Evolutionary conservation across 352 stramenopile genomes (phyloP).

Genomic region (Plasmopara viticola): DNA sequence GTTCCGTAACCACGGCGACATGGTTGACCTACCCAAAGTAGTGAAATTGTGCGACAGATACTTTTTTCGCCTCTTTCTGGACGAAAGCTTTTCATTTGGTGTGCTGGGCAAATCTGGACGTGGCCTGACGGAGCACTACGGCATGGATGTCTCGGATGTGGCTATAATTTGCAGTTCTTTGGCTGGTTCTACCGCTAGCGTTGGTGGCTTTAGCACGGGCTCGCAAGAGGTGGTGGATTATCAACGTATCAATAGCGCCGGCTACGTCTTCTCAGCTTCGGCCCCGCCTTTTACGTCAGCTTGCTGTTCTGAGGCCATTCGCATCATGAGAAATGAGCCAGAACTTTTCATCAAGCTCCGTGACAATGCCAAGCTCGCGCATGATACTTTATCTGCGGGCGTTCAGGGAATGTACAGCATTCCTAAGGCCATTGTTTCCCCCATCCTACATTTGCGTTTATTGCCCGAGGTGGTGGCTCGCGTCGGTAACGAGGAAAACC

Average conservation of each 20-base stretch:
- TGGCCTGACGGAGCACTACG: slow-evolving; percentile 83
- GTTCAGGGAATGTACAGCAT: slow-evolving; percentile 39
- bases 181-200: slow-evolving; percentile 87
- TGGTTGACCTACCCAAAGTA: slow-evolving; percentile 92
- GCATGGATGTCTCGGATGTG: slow-evolving; percentile 66
- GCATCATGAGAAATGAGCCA: slow-evolving; percentile 76
- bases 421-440: slow-evolving; percentile 57
- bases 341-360: slow-evolving; percentile 64
- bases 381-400: slow-evolving; percentile 39
- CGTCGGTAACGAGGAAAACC: slow-evolving; percentile 38
- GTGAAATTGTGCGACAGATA: slow-evolving; percentile 89
- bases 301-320: slow-evolving; percentile 81
- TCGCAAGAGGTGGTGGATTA: slow-evolving; percentile 96
- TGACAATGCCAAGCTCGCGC: slow-evolving; percentile 53
- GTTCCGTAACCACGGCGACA: slow-evolving; percentile 96
- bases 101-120: slow-evolving; percentile 88
- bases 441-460: slow-evolving; percentile 65
- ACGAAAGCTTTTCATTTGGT: slow-evolving; percentile 92
- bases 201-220: slow-evolving; percentile 96
- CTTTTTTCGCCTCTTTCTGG: slow-evolving; percentile 82
- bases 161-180: slow-evolving; percentile 95
- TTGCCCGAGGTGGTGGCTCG: slow-evolving; percentile 32
- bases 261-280: slow-evolving; percentile 98
- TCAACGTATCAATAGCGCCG: slow-evolving; percentile 95
- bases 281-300: slow-evolving; percentile 93